phyloP scores from a whole-genome alignment of 2,329 filamentous ascomycete genomes.

The Ophiosphaerella narmari region DNA sequence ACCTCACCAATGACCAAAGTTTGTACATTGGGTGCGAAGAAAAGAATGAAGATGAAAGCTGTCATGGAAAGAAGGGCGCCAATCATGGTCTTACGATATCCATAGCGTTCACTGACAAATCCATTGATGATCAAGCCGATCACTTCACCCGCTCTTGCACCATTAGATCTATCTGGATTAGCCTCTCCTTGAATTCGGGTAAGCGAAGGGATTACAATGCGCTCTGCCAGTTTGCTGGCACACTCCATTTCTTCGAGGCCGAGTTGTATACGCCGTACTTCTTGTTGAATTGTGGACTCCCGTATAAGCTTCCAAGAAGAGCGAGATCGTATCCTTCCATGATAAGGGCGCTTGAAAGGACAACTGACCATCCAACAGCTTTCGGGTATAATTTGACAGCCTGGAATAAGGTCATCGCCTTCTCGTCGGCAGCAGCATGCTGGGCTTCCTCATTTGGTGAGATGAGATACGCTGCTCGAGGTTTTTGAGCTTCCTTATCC shows the following conservation, averaged over 20 bases:
- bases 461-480: conserved; percentile 14
- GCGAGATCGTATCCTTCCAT: conserved; percentile 89
- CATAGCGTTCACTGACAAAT: conserved; percentile 49
- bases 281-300: conserved; percentile 50
- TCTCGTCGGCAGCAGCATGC: conserved; percentile 51
- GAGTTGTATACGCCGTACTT: conserved; percentile 47
- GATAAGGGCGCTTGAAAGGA: conserved; percentile 80
- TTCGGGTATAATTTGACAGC: conserved; percentile 82
- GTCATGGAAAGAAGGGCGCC: conserved; percentile 46
- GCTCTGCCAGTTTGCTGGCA: conserved; percentile 51
- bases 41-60: conserved; percentile 51
- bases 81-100: conserved; percentile 52
- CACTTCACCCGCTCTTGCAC: conserved; percentile 50
- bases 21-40: conserved; percentile 50
- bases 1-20: conserved; percentile 51
- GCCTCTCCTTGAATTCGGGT: conserved; percentile 32
- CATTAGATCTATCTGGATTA: conserved; percentile 47
- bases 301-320: conserved; percentile 76
- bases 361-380: conserved; percentile 78
- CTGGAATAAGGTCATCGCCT: conserved; percentile 64
- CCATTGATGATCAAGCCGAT: conserved; percentile 52
- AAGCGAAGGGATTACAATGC: conserved; percentile 37
- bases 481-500: conserved; percentile 21
- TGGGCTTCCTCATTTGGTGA: conserved; percentile 33
- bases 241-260: conserved; percentile 42